phyloP scores from a whole-genome alignment of 352 stramenopile species.

The Saprolegnia parasitica region DNA sequence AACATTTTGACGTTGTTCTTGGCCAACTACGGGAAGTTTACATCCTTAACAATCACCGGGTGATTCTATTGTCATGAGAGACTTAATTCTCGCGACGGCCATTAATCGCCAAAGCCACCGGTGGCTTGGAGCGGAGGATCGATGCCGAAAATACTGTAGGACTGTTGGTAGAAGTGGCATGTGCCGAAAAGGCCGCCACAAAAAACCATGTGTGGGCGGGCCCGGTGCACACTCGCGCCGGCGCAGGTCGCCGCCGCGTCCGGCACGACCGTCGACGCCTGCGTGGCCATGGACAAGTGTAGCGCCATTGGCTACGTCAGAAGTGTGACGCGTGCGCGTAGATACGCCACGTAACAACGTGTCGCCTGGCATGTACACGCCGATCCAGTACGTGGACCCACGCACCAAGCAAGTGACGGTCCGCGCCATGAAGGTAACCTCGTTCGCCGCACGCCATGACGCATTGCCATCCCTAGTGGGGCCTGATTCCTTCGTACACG shows the following conservation, averaged over 20 bases:
- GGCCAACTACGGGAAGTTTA: too few relatives aligned
- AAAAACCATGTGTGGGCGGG: conserved; percentile 65
- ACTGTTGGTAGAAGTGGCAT: not conserved
- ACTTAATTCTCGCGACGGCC: too few relatives aligned
- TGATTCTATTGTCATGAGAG: too few relatives aligned
- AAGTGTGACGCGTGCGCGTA: not conserved
- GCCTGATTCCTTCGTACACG: conserved; percentile 76
- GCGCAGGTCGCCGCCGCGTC: conserved; percentile 49
- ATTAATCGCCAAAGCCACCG: too few relatives aligned
- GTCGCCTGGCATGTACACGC: conserved; percentile 16
- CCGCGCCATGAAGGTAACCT: conserved; percentile 19
- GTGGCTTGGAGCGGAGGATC: too few relatives aligned
- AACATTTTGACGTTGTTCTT: too few relatives aligned
- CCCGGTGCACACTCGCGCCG: conserved; percentile 53
- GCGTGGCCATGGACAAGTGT: conserved; percentile 76
- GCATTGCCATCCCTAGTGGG: conserved; percentile 43
- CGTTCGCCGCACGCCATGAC: not conserved
- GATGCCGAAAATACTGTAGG: not conserved
- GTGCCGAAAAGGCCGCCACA: not conserved
- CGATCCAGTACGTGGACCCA: conserved; percentile 15
- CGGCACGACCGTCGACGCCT: conserved; percentile 43
- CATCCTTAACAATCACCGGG: too few relatives aligned
- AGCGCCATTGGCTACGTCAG: not conserved
- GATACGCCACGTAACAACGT: conserved; percentile 20
- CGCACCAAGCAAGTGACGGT: conserved; percentile 4